Percentiles rank a stretch among this genome's conserved stretches.
Evolutionary conservation across 106 monocot species (phyloP).

Genomic region (Chionographis japonica): DNA sequence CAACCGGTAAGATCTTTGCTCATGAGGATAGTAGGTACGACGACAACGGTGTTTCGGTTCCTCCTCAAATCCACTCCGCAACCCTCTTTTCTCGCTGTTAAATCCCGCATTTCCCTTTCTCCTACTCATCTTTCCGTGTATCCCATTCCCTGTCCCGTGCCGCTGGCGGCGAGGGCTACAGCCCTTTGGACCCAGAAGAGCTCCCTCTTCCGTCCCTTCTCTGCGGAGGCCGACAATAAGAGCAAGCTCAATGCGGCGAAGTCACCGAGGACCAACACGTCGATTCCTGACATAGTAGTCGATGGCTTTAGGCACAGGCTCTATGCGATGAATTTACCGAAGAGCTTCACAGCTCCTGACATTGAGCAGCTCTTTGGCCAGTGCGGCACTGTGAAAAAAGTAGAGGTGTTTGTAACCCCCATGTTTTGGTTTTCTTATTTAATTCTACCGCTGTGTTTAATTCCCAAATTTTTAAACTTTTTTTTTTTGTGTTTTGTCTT

Average conservation of each 20-base stretch:
- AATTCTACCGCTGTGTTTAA: no score
- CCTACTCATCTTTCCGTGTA: not conserved
- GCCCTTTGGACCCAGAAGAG: not conserved
- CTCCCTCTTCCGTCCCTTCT: not conserved
- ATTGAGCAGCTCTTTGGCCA: no score
- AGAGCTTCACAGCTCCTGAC: no score
- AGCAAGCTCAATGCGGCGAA: conserved; percentile 47
- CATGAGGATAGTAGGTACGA: not conserved
- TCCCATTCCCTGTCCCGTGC: not conserved
- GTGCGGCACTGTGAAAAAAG: no score
- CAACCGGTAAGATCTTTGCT: not conserved
- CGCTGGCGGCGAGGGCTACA: not conserved
- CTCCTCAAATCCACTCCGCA: not conserved
- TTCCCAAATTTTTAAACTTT: no score
- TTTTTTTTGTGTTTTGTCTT: no score
- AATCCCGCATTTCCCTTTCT: conserved; percentile 4
- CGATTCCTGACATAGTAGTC: conserved; percentile 20
- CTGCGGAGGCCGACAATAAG: conserved; percentile 25
- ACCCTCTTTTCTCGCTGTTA: not conserved
- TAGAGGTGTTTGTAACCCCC: no score
- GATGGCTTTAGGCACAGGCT: no score
- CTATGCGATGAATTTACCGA: no score
- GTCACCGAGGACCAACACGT: conserved; percentile 31
- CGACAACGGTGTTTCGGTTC: not conserved
- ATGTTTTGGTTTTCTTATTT: no score